phyloP scores from a whole-genome alignment of 2,329 filamentous ascomycete species.

The Coniochaeta prunicola region DNA sequence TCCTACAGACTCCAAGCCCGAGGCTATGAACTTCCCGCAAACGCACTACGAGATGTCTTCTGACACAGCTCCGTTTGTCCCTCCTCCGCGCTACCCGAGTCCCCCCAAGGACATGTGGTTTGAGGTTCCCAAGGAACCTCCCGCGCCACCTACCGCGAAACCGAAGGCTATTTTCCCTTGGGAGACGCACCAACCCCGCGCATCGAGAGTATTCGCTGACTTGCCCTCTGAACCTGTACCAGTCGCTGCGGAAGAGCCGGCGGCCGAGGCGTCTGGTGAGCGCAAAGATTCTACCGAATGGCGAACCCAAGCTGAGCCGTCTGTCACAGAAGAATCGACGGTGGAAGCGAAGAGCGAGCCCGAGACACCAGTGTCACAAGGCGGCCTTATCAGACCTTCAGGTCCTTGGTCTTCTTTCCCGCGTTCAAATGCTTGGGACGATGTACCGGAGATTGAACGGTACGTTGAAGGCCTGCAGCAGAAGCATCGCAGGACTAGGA shows the following conservation, averaged over 20 bases:
- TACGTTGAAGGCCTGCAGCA: conserved; percentile 77
- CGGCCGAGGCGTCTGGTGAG: conserved; percentile 17
- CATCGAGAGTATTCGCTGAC: conserved; percentile 59
- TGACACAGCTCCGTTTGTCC: conserved; percentile 66
- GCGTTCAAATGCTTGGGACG: conserved; percentile 89
- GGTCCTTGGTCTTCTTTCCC: conserved; percentile 68
- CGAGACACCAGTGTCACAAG: conserved; percentile 40
- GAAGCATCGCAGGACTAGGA: conserved; percentile 40
- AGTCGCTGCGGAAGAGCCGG: conserved; percentile 18
- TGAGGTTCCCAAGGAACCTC: conserved; percentile 61
- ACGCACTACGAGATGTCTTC: conserved; percentile 78
- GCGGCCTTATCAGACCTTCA: conserved; percentile 35
- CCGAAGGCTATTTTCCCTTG: conserved; percentile 80
- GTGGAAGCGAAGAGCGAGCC: conserved; percentile 32
- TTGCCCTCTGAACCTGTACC: conserved; percentile 29
- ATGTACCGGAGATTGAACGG: conserved; percentile 75
- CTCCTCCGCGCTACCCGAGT: conserved; percentile 71
- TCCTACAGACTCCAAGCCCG: conserved; percentile 63
- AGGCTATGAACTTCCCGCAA: conserved; percentile 76
- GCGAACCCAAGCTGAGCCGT: conserved; percentile 12
- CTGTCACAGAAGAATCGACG: conserved; percentile 27
- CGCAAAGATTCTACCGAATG: conserved; percentile 9
- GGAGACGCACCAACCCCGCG: conserved; percentile 62
- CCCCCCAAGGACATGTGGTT: conserved; percentile 88
- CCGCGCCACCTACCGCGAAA: conserved; percentile 44